Base-by-base conservation (phyloP, 371 early-diverging fungal species). In the Choanephora cucurbitarum region DNA sequence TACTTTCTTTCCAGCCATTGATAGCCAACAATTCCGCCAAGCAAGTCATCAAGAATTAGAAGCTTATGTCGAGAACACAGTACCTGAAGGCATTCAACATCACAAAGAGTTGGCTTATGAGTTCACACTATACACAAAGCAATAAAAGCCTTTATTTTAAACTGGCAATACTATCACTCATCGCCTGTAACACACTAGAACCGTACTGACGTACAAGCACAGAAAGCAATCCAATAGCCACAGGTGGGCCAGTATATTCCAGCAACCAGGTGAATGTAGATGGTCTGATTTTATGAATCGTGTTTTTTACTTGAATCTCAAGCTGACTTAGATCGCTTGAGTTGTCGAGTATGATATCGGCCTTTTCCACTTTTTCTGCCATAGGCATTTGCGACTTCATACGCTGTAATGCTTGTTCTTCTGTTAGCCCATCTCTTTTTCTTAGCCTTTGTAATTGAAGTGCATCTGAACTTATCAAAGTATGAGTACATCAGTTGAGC, bases 271-370 rank as follows among this genome's bases (percentile, higher is more conserved):
- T 67, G 0, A 65, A 22, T 9, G 59, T 64, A 8, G 58, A 74
- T 47, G 88, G 88, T 40, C 64, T 65, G 4, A 81, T 31, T 19
- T 72, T 66, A 6, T 68, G 62, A 19, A 80, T 45, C 49, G 84
- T 60, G n/a, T 77, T 63, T 44, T 73, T 67, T 5, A 93, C 86
- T 63, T 90, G 88, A 0, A 54, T 56, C 34, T 81, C 66, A 5
- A 93, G 75, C 24, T 88, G 83, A 18, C 75, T 69, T 4, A 89
- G 47, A 21, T 83, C 79, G 4, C 85, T 86, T 5, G 88, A 81
- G 67, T 98, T 98, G 63, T 94, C 90, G 42, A 98, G 72, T 6
- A 97, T 90, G 45, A 82, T 76, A 44, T 91, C 84, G 0, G 97
- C 97, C 44, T 77, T 83, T 13, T 69, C 70, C 4, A 82, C 76